A percentile compares a stretch with the other conserved stretches of the same genome.
These are phyloP conservation scores for Aspergillus aculeatinus DNA, from an alignment of 2,329 filamentous ascomycete genomes.

Conservation along the genomic window DNA sequence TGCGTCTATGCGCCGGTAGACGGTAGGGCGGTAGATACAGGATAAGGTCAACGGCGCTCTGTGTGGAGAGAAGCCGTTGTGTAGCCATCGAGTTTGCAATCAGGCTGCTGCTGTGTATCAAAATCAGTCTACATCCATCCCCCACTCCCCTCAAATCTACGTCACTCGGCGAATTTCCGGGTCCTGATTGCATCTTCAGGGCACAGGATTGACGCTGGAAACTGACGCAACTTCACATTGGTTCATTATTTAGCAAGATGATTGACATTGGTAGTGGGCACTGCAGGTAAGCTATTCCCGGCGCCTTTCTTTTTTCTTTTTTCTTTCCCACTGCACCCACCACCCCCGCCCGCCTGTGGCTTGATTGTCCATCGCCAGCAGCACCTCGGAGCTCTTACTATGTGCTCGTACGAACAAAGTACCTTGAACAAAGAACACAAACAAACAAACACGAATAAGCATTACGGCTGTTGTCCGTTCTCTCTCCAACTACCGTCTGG, in stretches of 20 bases:
- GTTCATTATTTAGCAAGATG: too few relatives aligned
- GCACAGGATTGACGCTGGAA: background rate
- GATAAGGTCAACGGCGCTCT: background rate
- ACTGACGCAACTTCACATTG: background rate
- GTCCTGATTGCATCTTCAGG: background rate
- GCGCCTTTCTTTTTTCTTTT: too few relatives aligned
- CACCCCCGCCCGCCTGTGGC: too few relatives aligned
- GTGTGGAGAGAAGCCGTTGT: background rate
- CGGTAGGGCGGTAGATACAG: background rate
- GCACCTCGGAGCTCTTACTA: too few relatives aligned
- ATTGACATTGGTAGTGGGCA: too few relatives aligned
- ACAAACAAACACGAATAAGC: background rate
- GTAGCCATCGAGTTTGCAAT: background rate
- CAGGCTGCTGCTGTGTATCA: background rate
- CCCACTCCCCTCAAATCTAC: constrained; percentile 1
- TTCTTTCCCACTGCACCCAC: too few relatives aligned
- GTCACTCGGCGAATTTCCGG: constrained; percentile 6
- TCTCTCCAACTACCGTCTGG: background rate
- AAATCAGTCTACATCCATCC: background rate
- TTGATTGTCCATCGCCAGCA: too few relatives aligned
- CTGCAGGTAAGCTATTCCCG: too few relatives aligned
- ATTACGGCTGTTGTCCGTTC: background rate
- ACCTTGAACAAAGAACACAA: background rate
- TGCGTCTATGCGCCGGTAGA: background rate
- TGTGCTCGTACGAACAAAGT: too few relatives aligned